Evolutionary conservation across 2,329 filamentous ascomycete species (phyloP).

Genomic region (Aspergillus awamori): DNA sequence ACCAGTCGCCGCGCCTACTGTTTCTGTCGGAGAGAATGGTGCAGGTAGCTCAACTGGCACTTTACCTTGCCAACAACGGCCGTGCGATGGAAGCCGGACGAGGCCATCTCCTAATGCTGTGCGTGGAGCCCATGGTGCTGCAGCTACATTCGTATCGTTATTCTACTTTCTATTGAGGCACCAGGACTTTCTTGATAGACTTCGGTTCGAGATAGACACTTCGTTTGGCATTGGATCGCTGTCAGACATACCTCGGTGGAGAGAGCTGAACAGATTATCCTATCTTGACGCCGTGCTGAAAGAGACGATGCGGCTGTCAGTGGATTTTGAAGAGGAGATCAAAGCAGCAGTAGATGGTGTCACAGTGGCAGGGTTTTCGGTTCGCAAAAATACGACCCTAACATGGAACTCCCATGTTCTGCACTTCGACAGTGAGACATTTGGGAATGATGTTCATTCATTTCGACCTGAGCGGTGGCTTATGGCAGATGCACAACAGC

Average conservation of each 20-base stretch:
- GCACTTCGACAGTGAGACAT: conserved; percentile 7
- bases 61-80: no score
- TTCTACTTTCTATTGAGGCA: conserved; percentile 13
- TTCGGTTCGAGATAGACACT: conserved; percentile 17
- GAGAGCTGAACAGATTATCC: conserved; percentile 8
- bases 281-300: conserved; percentile 25
- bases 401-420: conserved; percentile 13
- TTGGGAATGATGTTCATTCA: conserved; percentile 6
- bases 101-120: neutral
- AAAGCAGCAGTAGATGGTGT: neutral
- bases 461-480: conserved; percentile 26
- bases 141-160: conserved; percentile 9
- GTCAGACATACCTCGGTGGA: conserved; percentile 6
- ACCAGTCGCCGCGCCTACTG: neutral
- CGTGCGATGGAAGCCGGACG: no score
- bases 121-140: neutral
- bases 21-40: neutral
- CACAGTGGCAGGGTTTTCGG: neutral
- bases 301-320: conserved; percentile 18
- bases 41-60: neutral
- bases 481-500: neutral
- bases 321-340: neutral
- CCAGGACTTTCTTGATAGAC: conserved; percentile 4
- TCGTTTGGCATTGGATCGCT: neutral
- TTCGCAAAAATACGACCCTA: conserved; percentile 13